Evolutionary conservation across 805 yeast species (phyloP), one percentile per base, ranked within the genome.

Genomic region (Saccharomycopsis guyanensis): DNA sequence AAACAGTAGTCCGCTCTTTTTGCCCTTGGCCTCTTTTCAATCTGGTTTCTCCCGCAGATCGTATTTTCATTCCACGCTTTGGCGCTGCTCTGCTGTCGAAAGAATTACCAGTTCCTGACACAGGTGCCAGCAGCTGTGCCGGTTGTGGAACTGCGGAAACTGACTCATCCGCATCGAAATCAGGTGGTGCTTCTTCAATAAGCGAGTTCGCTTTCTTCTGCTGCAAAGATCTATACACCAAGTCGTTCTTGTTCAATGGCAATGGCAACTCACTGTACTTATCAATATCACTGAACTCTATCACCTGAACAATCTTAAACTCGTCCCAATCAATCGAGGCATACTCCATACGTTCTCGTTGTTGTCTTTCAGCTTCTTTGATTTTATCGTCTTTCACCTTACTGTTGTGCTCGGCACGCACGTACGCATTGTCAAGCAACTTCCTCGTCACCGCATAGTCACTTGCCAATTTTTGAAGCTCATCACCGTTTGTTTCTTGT

Each of bases 241-340:
- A 63, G 27, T 80, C 82, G 6, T 76, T 71, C 39, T 81, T 64
- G 3, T 70, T 66, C 42, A 82, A 58, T 0, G 95, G 86, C 7
- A 58, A 55, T 0, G 75, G 69, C 33, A 60, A 63, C 42, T 78
- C 82, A 3, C 76, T 70, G 8, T 72, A 75, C 49, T 71, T 69
- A 59, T 81, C 88, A 4, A 75, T 62, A 2, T 76, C 78, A 13
- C 76, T 75, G 53, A 87, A 82, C 41, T 72, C 78, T 12, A 88
- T 69, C 2, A 81, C 77, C 42, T 80, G 86, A 5, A 86, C 82
- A 15, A 86, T 69, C 2, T 72, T 69, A 58, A 89, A 91, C 52
- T 84, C 86, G 46, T 80, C 80, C 98, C 98, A 91, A 63, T 89
- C 88, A 19, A 87, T 80, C 7, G 83, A 74, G 0, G 89, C 86